A percentile compares a stretch with the other conserved stretches of the same genome.
Evolutionary conservation across 129 eudicot genomes (phyloP).

Genomic region (Tagetes patula): DNA sequence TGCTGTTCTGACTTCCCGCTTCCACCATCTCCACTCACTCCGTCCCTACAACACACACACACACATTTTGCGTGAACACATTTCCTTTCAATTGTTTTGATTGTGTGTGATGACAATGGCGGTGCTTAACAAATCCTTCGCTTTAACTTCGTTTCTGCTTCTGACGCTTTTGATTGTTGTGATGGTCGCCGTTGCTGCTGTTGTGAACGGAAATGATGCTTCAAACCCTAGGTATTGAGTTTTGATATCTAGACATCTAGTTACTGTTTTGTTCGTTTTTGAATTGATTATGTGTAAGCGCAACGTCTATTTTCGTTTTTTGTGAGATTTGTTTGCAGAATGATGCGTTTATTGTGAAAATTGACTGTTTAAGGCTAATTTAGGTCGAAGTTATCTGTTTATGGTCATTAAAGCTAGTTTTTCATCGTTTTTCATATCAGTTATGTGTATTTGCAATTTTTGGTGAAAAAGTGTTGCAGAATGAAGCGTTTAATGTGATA

Average conservation of each 20-base stretch:
- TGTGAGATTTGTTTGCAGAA: too few relatives aligned
- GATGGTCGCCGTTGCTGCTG: slow-evolving; percentile 28
- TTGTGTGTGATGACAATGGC: slow-evolving; percentile 26
- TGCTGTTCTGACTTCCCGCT: slow-evolving; percentile 40
- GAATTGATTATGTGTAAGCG: too few relatives aligned
- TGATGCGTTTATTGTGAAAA: too few relatives aligned
- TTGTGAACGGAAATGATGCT: not conserved
- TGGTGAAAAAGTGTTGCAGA: too few relatives aligned
- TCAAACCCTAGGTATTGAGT: slow-evolving; percentile 35
- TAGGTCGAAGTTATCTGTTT: too few relatives aligned
- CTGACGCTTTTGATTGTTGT: slow-evolving; percentile 31
- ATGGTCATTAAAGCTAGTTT: too few relatives aligned
- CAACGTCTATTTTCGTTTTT: too few relatives aligned
- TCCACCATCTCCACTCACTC: slow-evolving; percentile 21
- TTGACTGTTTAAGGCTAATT: too few relatives aligned
- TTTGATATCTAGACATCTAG: too few relatives aligned
- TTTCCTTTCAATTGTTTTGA: not conserved
- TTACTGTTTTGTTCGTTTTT: too few relatives aligned
- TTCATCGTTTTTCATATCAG: too few relatives aligned
- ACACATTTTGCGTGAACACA: slow-evolving; percentile 25
- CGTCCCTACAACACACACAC: slow-evolving; percentile 25
- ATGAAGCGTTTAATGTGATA: not conserved
- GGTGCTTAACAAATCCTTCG: slow-evolving; percentile 26
- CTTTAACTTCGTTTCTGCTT: slow-evolving; percentile 33
- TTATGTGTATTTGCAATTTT: too few relatives aligned